Base-by-base conservation (phyloP, 177 flowering plant genomes). In the Vitis hybrid region DNA sequence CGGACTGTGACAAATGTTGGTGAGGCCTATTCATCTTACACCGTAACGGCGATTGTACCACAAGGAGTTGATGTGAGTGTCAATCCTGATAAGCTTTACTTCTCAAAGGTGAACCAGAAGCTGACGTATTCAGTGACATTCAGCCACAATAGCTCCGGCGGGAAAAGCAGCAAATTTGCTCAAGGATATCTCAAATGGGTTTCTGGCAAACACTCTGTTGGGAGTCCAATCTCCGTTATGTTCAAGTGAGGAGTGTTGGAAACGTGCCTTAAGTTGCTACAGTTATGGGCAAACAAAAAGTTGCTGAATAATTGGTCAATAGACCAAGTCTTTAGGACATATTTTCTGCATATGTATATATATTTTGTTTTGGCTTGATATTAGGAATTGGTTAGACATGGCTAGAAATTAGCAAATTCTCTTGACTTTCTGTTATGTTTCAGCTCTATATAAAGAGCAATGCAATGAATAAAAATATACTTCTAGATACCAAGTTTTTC, bases 1-100 rank as follows among this genome's bases (percentile, higher is more conserved):
- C 80, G 88, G 67, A 79, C 80, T 7, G 80, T 85, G 70, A 86
- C 86, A 2, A 85, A 86, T 72, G 90, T 88, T 19, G 86, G 90
- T 1, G 70, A 19, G 26, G 73, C 76, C 2, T 48, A 67, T 58
- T 76, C 84, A 2, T 6, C 71, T 10, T 86, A 86, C 73, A 26
- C 2, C 3, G 78, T 72, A 10, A 15, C 11, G 12, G 29, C 74
- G 3, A 64, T 22, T 50, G 29, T 70, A 19, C 80, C 80, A 10
- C 9, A 52, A 50, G 88, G 83, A 10, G 82, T 80, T 2, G 12
- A 60, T 11, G 75, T 86, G 3, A 53, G 3, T 2, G 83, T 84
- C 15, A 63, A 51, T 2, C 84, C 88, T 1, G 15, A 2, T 7
- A 66, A 39, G 51, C 75, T 84, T 1, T 16, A 16, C 12, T 84